A percentile compares a stretch with the other conserved stretches of the same genome.
phyloP scores from a whole-genome alignment of 805 yeast species.

The Danielia oregonensis region DNA sequence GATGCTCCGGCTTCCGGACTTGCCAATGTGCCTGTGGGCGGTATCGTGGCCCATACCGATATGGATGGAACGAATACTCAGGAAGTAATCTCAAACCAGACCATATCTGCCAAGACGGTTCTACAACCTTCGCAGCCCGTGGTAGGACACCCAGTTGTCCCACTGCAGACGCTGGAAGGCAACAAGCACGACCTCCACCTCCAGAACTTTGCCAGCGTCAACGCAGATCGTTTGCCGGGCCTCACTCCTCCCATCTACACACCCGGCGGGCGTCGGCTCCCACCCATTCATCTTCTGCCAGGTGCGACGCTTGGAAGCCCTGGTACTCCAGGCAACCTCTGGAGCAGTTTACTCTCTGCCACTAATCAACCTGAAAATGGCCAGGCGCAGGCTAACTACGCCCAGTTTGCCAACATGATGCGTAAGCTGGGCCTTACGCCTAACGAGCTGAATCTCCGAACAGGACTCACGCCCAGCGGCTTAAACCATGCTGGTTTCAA shows the following conservation, averaged over 20 bases:
- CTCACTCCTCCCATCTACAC: slow-evolving; percentile 50
- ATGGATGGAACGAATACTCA: too few relatives aligned
- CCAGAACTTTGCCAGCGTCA: slow-evolving; percentile 28
- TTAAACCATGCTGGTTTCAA: slow-evolving; percentile 25
- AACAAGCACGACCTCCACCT: slow-evolving; percentile 35
- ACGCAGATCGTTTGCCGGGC: slow-evolving; percentile 25
- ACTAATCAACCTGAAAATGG: slow-evolving; percentile 19
- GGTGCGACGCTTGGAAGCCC: slow-evolving; percentile 40
- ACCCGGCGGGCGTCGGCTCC: slow-evolving; percentile 58
- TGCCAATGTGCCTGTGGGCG: too few relatives aligned
- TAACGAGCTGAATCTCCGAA: slow-evolving; percentile 66
- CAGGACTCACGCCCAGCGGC: slow-evolving; percentile 67
- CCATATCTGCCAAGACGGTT: too few relatives aligned
- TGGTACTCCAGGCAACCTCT: slow-evolving; percentile 50
- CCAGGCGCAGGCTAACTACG: slow-evolving; percentile 6
- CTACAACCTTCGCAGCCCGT: neutral
- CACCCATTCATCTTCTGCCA: slow-evolving; percentile 48
- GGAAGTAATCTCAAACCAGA: too few relatives aligned
- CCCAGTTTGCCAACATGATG: slow-evolving; percentile 27
- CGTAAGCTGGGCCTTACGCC: slow-evolving; percentile 67
- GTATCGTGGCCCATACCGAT: too few relatives aligned
- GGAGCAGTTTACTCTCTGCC: slow-evolving; percentile 47
- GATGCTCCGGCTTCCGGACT: too few relatives aligned
- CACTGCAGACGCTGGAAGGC: neutral
- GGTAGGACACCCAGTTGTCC: neutral